Conservation (phyloP, 2,329 filamentous ascomycete species). For the Scorias spongiosa region DNA sequence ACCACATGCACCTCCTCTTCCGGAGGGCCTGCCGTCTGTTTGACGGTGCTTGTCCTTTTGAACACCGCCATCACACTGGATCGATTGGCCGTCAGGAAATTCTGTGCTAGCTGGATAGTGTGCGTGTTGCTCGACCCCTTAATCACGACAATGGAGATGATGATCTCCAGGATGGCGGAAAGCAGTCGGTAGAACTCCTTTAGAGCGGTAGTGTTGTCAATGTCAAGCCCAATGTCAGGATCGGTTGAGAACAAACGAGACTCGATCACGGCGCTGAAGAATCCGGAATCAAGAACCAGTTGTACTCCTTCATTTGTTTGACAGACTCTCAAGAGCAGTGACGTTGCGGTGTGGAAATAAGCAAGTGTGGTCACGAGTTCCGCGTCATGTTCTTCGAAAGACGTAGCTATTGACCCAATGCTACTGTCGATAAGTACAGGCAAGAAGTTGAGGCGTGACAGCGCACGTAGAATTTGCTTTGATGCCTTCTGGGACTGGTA, state of each 20-base stretch:
- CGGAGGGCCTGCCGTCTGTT: constrained; percentile 9
- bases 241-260: constrained; percentile 81
- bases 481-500: constrained; percentile 53
- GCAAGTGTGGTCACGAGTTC: constrained; percentile 41
- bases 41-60: constrained; percentile 70
- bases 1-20: constrained; percentile 52
- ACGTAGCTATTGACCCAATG: constrained; percentile 59
- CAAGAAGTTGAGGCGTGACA: constrained; percentile 80
- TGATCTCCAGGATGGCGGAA: constrained; percentile 62
- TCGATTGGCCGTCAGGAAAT: constrained; percentile 70
- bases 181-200: constrained; percentile 75
- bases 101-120: constrained; percentile 55
- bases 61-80: constrained; percentile 76
- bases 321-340: constrained; percentile 68
- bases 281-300: constrained; percentile 72
- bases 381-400: constrained; percentile 31
- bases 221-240: constrained; percentile 75
- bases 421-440: constrained; percentile 78
- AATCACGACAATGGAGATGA: constrained; percentile 67
- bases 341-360: constrained; percentile 59
- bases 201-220: constrained; percentile 53
- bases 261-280: constrained; percentile 66
- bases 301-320: constrained; percentile 75
- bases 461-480: constrained; percentile 58
- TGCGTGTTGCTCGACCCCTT: constrained; percentile 67